Conservation (phyloP, 352 stramenopile genomes). For the Peronospora tabacina region DNA sequence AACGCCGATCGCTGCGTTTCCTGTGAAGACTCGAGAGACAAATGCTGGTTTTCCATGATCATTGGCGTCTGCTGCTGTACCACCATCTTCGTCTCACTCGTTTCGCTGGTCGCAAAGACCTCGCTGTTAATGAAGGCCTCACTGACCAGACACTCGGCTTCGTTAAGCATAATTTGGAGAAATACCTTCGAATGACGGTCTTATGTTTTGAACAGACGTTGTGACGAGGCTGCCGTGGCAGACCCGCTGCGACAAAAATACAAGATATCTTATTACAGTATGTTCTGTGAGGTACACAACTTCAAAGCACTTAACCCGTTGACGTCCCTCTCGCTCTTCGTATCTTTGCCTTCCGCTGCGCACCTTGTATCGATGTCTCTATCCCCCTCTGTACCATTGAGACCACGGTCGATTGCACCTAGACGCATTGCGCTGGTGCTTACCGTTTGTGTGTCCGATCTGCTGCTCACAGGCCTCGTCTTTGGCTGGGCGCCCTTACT, state of each 20-base stretch:
- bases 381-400: not conserved
- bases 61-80: constrained; percentile 20
- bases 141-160: constrained; percentile 13
- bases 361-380: constrained; percentile 2
- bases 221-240: constrained; percentile 3
- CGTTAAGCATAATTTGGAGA: not conserved
- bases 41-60: constrained; percentile 16
- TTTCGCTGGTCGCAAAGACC: not conserved
- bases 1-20: constrained; percentile 21
- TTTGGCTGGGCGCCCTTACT: constrained; percentile 85
- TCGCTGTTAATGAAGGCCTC: constrained; percentile 26
- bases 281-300: no score
- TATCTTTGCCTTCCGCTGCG: no score
- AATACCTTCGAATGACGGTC: not conserved
- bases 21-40: not conserved
- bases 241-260: constrained; percentile 14
- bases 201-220: not conserved
- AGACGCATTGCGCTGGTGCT: constrained; percentile 58
- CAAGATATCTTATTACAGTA: not conserved
- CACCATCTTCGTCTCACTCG: constrained; percentile 2
- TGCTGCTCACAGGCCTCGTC: constrained; percentile 80
- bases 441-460: constrained; percentile 59
- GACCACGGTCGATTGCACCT: constrained; percentile 27
- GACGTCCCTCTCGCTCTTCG: no score
- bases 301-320: no score